Conservation (phyloP, 495 filamentous ascomycete species). For the Penicillium verhagenii region DNA sequence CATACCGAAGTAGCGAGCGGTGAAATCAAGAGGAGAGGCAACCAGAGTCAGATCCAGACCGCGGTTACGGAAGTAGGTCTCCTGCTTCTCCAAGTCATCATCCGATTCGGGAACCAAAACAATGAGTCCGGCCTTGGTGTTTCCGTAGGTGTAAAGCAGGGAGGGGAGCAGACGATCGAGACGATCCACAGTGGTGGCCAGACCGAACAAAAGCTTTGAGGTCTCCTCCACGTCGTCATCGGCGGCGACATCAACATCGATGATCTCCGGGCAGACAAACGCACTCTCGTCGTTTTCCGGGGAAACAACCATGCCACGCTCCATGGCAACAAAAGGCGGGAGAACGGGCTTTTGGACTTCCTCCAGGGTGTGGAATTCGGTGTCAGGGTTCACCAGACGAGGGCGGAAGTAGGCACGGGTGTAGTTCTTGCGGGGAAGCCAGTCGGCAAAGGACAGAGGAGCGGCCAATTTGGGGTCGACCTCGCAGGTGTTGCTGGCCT, state of each 20-base stretch:
- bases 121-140: constrained; percentile 49
- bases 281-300: constrained; percentile 33
- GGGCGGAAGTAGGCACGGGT: constrained; percentile 49
- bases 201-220: constrained; percentile 50
- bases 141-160: constrained; percentile 49
- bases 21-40: constrained; percentile 52
- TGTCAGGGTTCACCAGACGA: constrained; percentile 36
- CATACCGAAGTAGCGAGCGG: constrained; percentile 64
- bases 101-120: constrained; percentile 50
- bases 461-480: constrained; percentile 38
- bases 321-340: constrained; percentile 45
- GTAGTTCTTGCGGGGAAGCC: constrained; percentile 50
- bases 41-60: constrained; percentile 57
- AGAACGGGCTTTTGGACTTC: constrained; percentile 43
- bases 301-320: constrained; percentile 47
- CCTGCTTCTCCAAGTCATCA: constrained; percentile 42
- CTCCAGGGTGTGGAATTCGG: constrained; percentile 44
- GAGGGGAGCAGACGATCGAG: constrained; percentile 48
- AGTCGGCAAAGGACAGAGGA: constrained; percentile 44
- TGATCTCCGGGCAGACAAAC: constrained; percentile 46
- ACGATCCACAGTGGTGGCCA: constrained; percentile 51
- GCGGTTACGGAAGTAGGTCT: constrained; percentile 48
- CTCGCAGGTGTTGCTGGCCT: constrained; percentile 28
- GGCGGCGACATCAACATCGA: constrained; percentile 45
- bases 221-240: constrained; percentile 49